These are phyloP conservation scores for Rubia peregrina DNA, from an alignment of 305 asterid species.

Conservation along the genomic window DNA sequence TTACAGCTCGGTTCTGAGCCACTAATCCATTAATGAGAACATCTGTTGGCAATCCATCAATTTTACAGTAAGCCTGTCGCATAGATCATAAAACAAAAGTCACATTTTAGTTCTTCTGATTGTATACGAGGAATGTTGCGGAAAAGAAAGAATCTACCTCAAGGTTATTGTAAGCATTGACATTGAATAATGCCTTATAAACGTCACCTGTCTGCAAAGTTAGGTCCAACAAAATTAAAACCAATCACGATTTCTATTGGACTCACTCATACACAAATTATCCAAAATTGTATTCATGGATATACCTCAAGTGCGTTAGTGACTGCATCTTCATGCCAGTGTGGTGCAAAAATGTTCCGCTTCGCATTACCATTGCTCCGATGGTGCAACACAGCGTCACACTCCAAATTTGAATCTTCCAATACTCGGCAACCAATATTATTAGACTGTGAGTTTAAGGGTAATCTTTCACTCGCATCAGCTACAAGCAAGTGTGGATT, in stretches of 20 bases:
- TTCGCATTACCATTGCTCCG: conserved; percentile 25
- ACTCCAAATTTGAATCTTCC: neutral
- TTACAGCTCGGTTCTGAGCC: conserved; percentile 78
- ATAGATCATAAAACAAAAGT: conserved; percentile 9
- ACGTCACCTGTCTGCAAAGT: conserved; percentile 53
- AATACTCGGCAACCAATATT: conserved; percentile 26
- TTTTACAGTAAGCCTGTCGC: conserved; percentile 66
- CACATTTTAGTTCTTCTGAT: neutral
- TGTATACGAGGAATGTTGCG: neutral
- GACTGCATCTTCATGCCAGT: conserved; percentile 48
- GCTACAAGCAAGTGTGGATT: conserved; percentile 29
- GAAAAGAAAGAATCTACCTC: conserved; percentile 46
- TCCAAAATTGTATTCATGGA: neutral
- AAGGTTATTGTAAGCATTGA: conserved; percentile 67
- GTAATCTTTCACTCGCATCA: conserved; percentile 20
- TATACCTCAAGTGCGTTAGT: conserved; percentile 50
- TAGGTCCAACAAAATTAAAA: neutral
- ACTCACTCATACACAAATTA: neutral
- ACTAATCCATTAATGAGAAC: conserved; percentile 47
- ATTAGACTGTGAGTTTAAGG: conserved; percentile 32
- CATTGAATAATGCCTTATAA: conserved; percentile 62
- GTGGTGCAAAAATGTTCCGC: conserved; percentile 40
- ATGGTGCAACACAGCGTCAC: neutral
- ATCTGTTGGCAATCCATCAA: conserved; percentile 63
- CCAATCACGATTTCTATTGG: neutral